These are phyloP conservation scores for Leishmania braziliensis DNA, from an alignment of 208 protist genomes.

Conservation along the genomic window DNA sequence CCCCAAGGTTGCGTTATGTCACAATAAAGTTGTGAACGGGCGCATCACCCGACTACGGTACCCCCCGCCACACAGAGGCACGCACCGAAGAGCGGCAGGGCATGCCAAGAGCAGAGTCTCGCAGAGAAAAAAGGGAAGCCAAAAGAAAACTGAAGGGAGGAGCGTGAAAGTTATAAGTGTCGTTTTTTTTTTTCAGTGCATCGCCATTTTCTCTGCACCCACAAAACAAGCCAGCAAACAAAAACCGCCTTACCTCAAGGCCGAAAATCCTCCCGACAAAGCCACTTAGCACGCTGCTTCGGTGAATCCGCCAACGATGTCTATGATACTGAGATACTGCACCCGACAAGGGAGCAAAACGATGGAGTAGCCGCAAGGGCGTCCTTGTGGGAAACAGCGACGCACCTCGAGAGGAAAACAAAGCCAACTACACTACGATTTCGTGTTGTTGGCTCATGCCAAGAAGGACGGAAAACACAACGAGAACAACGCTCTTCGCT, in stretches of 20 bases:
- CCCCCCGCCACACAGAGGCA: too few species aligned
- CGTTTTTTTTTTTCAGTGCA: neutral
- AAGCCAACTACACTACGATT: neutral
- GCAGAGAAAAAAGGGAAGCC: neutral
- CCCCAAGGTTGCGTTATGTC: neutral
- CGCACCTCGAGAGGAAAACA: neutral
- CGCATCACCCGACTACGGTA: neutral
- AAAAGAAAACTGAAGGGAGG: neutral
- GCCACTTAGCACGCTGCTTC: neutral
- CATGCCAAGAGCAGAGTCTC: neutral
- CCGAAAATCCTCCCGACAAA: too few species aligned
- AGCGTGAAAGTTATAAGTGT: neutral
- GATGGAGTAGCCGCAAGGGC: neutral
- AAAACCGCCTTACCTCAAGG: neutral
- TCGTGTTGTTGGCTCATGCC: neutral
- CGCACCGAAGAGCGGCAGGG: neutral
- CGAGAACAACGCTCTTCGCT: neutral
- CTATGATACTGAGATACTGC: neutral
- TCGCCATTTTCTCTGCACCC: neutral
- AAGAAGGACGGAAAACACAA: too few species aligned
- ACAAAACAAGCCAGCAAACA: neutral
- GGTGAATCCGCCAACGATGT: neutral
- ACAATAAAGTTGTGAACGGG: neutral
- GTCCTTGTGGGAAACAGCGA: neutral
- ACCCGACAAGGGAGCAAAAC: neutral